Percentiles rank a stretch among this genome's conserved stretches.
These are phyloP conservation scores for Marasmius oreades DNA, from an alignment of 1,284 basidiomycete genomes.

Conservation along the genomic window DNA sequence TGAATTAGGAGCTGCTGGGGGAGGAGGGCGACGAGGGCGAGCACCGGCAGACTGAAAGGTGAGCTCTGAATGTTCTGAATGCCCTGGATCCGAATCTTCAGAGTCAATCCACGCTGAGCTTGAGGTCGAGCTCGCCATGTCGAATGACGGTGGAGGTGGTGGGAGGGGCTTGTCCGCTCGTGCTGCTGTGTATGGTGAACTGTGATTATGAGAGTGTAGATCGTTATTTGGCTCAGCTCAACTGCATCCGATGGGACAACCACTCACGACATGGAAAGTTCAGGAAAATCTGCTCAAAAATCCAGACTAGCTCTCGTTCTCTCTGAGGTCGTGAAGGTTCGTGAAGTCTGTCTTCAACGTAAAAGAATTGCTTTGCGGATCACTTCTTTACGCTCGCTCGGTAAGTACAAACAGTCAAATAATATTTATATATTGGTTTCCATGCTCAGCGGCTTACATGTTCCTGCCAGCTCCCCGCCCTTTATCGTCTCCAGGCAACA, in stretches of 20 bases:
- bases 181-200: background rate
- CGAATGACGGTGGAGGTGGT: background rate
- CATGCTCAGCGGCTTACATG: background rate
- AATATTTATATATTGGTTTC: background rate
- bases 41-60: background rate
- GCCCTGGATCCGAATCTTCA: background rate
- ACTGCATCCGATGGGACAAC: background rate
- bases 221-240: background rate
- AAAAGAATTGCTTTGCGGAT: background rate
- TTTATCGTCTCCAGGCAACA: slow-evolving; percentile 1
- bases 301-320: background rate
- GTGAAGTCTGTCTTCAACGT: background rate
- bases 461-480: background rate
- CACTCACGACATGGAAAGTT: background rate
- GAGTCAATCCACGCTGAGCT: slow-evolving; percentile 2
- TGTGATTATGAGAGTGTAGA: background rate
- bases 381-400: too few relatives aligned
- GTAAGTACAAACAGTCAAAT: too few relatives aligned
- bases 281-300: background rate
- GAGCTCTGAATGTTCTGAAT: background rate
- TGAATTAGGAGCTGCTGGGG: slow-evolving; percentile 21
- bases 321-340: background rate
- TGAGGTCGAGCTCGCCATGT: background rate
- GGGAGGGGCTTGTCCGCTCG: background rate
- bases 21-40: slow-evolving; percentile 14